A percentile compares a stretch with the other conserved stretches of the same genome.
These are phyloP conservation scores for Clohesyomyces aquaticus DNA, from an alignment of 495 filamentous ascomycete species.

Conservation along the genomic window DNA sequence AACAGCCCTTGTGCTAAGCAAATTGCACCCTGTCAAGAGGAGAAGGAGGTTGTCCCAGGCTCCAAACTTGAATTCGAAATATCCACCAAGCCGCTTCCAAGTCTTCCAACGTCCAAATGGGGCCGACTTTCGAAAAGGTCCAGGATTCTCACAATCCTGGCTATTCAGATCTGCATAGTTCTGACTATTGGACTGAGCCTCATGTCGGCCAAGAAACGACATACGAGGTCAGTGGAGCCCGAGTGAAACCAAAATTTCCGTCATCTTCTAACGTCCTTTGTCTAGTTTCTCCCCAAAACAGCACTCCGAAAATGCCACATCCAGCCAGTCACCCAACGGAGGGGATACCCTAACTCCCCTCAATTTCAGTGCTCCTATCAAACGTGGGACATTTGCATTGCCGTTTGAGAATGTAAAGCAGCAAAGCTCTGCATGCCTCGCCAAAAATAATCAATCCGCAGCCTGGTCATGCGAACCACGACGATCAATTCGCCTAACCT, in stretches of 20 bases:
- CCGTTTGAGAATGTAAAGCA: neutral
- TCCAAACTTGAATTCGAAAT: conserved; percentile 7
- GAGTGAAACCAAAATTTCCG: too few species aligned
- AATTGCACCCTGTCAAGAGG: conserved; percentile 15
- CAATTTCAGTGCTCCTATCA: conserved; percentile 2
- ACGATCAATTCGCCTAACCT: neutral
- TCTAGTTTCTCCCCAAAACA: too few species aligned
- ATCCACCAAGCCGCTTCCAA: conserved; percentile 7
- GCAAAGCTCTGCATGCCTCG: conserved; percentile 24
- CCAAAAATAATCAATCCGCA: conserved; percentile 15
- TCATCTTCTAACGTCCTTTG: too few species aligned
- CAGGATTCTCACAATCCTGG: conserved; percentile 14
- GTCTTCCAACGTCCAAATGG: conserved; percentile 9
- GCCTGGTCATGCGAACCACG: conserved; percentile 23
- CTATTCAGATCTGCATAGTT: conserved; percentile 13
- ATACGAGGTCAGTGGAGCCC: too few species aligned
- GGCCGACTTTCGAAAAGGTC: conserved; percentile 4
- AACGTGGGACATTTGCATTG: conserved; percentile 10
- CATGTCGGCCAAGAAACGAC: neutral
- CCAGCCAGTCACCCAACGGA: too few species aligned
- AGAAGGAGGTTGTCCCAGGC: conserved; percentile 12
- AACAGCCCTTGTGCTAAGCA: conserved; percentile 12
- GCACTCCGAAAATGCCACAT: too few species aligned
- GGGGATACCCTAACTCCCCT: too few species aligned
- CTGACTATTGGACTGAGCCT: conserved; percentile 15